A percentile compares a stretch with the other conserved stretches of the same genome.
These are phyloP conservation scores for Solanum sitiens DNA, from an alignment of 257 asterid species.

Conservation along the genomic window DNA sequence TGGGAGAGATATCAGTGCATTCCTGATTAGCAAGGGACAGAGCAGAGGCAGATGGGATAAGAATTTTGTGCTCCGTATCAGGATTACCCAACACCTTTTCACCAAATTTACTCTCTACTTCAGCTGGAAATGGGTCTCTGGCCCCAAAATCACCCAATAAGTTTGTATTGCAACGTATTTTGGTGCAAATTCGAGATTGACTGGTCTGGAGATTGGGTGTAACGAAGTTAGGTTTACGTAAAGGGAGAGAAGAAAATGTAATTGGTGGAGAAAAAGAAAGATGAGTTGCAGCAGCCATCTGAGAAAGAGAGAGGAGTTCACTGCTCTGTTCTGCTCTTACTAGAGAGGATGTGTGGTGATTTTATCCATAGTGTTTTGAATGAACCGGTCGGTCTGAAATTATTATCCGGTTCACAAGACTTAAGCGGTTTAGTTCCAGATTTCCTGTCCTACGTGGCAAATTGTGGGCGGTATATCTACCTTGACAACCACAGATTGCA, in stretches of 20 bases:
- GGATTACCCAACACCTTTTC: constrained; percentile 51
- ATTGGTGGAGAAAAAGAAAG: constrained; percentile 26
- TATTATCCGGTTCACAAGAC: background rate
- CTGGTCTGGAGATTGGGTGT: background rate
- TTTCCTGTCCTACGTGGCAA: background rate
- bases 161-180: constrained; percentile 24
- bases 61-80: constrained; percentile 75
- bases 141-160: constrained; percentile 81
- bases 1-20: constrained; percentile 27
- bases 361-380: background rate
- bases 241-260: constrained; percentile 12
- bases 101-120: constrained; percentile 63
- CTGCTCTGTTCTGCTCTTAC: background rate
- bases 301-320: background rate
- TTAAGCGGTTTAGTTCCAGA: background rate
- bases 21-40: constrained; percentile 53
- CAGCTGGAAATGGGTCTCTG: constrained; percentile 88
- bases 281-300: constrained; percentile 44
- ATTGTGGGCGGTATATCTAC: background rate
- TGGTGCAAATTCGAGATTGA: constrained; percentile 1
- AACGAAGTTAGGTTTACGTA: constrained; percentile 7
- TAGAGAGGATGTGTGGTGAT: background rate
- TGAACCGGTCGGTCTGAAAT: background rate
- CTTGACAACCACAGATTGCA: background rate
- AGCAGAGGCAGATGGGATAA: constrained; percentile 66